These are phyloP conservation scores for Mastigamoeba balamuthi DNA, from an alignment of 78 protist genomes.

Conservation along the genomic window DNA sequence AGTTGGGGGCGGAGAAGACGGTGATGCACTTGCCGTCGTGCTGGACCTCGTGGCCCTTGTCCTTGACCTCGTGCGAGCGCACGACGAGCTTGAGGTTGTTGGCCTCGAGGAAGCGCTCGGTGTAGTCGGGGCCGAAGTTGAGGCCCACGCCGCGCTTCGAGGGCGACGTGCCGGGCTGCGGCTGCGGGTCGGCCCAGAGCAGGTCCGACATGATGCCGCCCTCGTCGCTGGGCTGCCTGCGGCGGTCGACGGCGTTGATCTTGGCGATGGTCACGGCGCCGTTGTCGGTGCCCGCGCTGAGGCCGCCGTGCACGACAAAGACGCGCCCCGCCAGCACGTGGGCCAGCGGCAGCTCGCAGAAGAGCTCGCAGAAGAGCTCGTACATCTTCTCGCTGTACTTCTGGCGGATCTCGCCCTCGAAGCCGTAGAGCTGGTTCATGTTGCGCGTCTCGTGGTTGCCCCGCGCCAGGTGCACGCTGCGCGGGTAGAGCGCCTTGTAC, in stretches of 20 bases:
- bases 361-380: conserved; percentile 42
- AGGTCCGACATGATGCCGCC: conserved; percentile 68
- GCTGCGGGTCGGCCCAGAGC: conserved; percentile 77
- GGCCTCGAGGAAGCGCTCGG: conserved; percentile 20
- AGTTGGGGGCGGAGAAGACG: conserved; percentile 79
- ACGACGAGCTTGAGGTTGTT: conserved; percentile 47
- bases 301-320: conserved; percentile 74
- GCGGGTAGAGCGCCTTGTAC: conserved; percentile 41
- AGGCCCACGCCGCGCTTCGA: conserved; percentile 69
- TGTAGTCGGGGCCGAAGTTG: conserved; percentile 74
- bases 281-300: conserved; percentile 25
- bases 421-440: conserved; percentile 72
- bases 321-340: not conserved
- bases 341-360: conserved; percentile 44
- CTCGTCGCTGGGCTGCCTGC: conserved; percentile 44
- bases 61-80: conserved; percentile 76
- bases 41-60: conserved; percentile 48
- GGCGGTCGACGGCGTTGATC: conserved; percentile 28
- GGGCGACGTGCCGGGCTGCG: conserved; percentile 30
- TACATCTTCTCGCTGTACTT: conserved; percentile 18
- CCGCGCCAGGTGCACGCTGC: conserved; percentile 33
- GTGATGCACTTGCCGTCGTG: conserved; percentile 67
- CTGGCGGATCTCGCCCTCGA: conserved; percentile 65
- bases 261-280: conserved; percentile 61
- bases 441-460: conserved; percentile 74